These are phyloP conservation scores for Boletellus deceptivus DNA, from an alignment of 1,284 basidiomycete genomes.

Conservation along the genomic window DNA sequence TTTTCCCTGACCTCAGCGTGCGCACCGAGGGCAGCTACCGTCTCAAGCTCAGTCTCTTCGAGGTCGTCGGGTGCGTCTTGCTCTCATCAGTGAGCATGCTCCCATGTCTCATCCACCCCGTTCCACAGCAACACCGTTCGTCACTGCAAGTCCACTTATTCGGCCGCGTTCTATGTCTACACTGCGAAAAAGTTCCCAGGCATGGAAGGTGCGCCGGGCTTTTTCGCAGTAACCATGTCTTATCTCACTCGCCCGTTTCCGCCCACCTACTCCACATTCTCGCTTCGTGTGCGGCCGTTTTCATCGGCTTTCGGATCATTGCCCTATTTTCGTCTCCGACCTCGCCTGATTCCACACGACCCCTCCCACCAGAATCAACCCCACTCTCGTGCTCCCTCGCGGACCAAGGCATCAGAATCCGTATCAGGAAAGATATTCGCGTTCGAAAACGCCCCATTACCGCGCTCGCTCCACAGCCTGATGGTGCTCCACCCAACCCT, in stretches of 20 bases:
- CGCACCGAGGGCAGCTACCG: conserved; percentile 85
- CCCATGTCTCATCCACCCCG: conserved; percentile 4
- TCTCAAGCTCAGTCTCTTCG: conserved; percentile 88
- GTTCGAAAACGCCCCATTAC: conserved; percentile 65
- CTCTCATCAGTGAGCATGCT: not conserved
- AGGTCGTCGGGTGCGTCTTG: conserved; percentile 80
- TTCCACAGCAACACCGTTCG: conserved; percentile 67
- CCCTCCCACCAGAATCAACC: conserved; percentile 71
- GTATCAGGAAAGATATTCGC: conserved; percentile 86
- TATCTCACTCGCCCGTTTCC: conserved; percentile 16
- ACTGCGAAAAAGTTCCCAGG: conserved; percentile 94
- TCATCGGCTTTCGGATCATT: conserved; percentile 23
- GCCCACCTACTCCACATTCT: conserved; percentile 2
- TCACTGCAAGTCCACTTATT: conserved; percentile 87
- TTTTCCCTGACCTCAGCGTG: conserved; percentile 85
- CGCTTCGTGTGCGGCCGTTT: conserved; percentile 11
- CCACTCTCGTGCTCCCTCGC: conserved; percentile 85
- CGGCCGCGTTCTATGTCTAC: conserved; percentile 85
- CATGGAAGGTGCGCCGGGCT: conserved; percentile 70
- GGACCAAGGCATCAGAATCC: conserved; percentile 91
- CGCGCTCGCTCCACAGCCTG: conserved; percentile 40
- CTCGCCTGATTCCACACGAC: not conserved
- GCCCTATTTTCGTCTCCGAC: conserved; percentile 13
- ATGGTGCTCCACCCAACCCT: conserved; percentile 28
- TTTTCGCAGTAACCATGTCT: conserved; percentile 10